Base-by-base conservation (phyloP, 345 rosid genomes). In the Xanthoceras sorbifolium region DNA sequence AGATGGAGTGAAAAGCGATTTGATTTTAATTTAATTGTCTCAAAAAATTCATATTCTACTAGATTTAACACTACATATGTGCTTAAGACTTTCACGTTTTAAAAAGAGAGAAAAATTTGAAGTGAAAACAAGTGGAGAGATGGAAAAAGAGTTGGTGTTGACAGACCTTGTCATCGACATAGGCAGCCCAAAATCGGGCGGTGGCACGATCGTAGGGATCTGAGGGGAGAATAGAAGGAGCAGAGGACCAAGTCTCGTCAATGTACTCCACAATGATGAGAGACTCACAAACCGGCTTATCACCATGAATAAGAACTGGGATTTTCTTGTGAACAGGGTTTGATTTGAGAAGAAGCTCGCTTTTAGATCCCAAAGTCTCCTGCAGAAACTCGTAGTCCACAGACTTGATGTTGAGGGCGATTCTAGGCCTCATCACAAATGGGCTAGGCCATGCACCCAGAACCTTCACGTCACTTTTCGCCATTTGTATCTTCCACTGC, bases 401-500 rank as follows among this genome's bases (percentile, higher is more conserved):
- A 3, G 89, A 86, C 65, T 93, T 93, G 68, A 93, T 2, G 84
- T 90, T 91, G 36, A 91, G 88, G 23, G 94, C 94, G 26, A 94
- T 86, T 79, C 89, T 78, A 8, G 92, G 82, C 81, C 98, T 87
- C 85, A 89, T 70, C 68, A 84, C 94, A 73, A 76, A 92, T 15
- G 98, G 98, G 52, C 98, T 94, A 9, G 94, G 83, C 94, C 97
- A 91, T 18, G 84, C 78, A n/a, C 97, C 97, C 50, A 94, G 23
- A 64, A 94, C 77, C 81, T 90, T 93, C 76, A 90, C 90, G 25
- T 84, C 78, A 9, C 52, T 67, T 60, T 61, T 77, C 25, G 85
- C 69, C 90, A 85, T 89, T 25, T 57, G 1, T 6, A 36, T 11
- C 22, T 17, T 23, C 28, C 31, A 6, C 63, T 42, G 40, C 44